These are phyloP conservation scores for Teunomyces lycoperdinae DNA, from an alignment of 805 yeast genomes.

Conservation along the genomic window DNA sequence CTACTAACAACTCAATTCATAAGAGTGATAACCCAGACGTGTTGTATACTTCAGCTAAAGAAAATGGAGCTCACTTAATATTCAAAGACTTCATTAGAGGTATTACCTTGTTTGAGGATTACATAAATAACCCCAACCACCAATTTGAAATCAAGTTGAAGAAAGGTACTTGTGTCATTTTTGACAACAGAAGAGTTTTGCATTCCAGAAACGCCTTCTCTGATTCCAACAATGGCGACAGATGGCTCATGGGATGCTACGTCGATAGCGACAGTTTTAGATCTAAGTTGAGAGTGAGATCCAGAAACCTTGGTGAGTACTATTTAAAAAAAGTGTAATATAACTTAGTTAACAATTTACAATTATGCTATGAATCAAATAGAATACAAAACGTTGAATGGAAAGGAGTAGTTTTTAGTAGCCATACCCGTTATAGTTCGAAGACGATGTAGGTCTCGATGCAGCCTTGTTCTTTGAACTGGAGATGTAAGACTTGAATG, in stretches of 20 bases:
- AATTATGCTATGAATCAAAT: slow-evolving; percentile 2
- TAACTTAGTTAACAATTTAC: background rate
- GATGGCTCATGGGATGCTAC: slow-evolving; percentile 79
- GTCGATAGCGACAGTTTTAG: slow-evolving; percentile 67
- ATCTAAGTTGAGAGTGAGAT: slow-evolving; percentile 48
- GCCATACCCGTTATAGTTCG: slow-evolving; percentile 23
- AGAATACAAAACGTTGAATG: slow-evolving; percentile 5
- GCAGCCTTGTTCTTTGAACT: slow-evolving; percentile 8
- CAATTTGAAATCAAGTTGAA: slow-evolving; percentile 53
- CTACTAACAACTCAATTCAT: slow-evolving; percentile 22
- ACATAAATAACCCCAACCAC: slow-evolving; percentile 49
- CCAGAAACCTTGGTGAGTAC: slow-evolving; percentile 1
- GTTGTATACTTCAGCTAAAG: slow-evolving; percentile 24
- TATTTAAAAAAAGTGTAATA: slow-evolving; percentile 1
- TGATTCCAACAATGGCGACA: slow-evolving; percentile 44
- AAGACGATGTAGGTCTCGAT: slow-evolving; percentile 15
- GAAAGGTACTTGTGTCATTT: slow-evolving; percentile 62
- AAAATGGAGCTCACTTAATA: slow-evolving; percentile 34
- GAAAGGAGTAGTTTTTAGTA: slow-evolving; percentile 11
- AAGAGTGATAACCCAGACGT: slow-evolving; percentile 3
- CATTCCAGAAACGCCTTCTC: slow-evolving; percentile 56
- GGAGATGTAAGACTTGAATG: slow-evolving; percentile 36
- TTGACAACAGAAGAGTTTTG: slow-evolving; percentile 67
- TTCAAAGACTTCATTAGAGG: slow-evolving; percentile 61
- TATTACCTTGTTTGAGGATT: slow-evolving; percentile 55